These are phyloP conservation scores for Microcyclospora tardicrescens DNA, from an alignment of 2,329 filamentous ascomycete species.

Conservation along the genomic window DNA sequence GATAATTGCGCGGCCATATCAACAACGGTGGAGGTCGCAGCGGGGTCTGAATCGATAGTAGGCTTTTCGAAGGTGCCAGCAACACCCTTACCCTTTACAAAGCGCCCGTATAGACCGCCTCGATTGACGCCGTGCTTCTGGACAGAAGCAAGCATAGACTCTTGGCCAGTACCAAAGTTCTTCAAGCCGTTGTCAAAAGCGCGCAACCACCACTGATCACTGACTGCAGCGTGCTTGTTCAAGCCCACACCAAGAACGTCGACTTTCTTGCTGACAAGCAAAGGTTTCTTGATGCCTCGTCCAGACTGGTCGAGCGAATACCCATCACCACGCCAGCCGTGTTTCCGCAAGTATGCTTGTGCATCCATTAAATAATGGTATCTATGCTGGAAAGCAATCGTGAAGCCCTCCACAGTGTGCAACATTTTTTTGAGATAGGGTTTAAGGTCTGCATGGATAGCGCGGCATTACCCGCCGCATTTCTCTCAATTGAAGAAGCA, in stretches of 20 bases:
- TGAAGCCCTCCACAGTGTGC: too few species aligned
- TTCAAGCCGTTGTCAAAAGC: conserved; percentile 87
- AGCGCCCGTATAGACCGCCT: conserved; percentile 64
- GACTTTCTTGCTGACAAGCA: conserved; percentile 70
- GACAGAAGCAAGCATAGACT: conserved; percentile 38
- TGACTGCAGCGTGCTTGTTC: conserved; percentile 48
- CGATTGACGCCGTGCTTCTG: conserved; percentile 34
- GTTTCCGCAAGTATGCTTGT: conserved; percentile 64
- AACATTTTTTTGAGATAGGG: too few species aligned
- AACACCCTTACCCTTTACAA: conserved; percentile 70
- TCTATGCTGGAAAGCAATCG: too few species aligned
- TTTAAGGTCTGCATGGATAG: too few species aligned
- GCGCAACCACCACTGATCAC: conserved; percentile 93
- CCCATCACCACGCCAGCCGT: conserved; percentile 83
- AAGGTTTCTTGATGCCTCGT: conserved; percentile 67
- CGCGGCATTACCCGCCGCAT: too few species aligned
- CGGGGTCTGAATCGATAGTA: not conserved
- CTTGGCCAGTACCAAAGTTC: conserved; percentile 52
- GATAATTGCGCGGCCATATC: too few species aligned
- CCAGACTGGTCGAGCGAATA: conserved; percentile 71
- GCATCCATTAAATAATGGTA: conserved; percentile 54
- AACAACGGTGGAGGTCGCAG: too few species aligned
- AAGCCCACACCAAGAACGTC: conserved; percentile 72
- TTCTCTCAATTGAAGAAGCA: too few species aligned
- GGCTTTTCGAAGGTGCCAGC: conserved; percentile 49